A percentile compares a stretch with the other conserved stretches of the same genome.
These are phyloP conservation scores for Odonthalia washingtoniensis DNA, from an alignment of 31 red algal species.

Conservation along the genomic window DNA sequence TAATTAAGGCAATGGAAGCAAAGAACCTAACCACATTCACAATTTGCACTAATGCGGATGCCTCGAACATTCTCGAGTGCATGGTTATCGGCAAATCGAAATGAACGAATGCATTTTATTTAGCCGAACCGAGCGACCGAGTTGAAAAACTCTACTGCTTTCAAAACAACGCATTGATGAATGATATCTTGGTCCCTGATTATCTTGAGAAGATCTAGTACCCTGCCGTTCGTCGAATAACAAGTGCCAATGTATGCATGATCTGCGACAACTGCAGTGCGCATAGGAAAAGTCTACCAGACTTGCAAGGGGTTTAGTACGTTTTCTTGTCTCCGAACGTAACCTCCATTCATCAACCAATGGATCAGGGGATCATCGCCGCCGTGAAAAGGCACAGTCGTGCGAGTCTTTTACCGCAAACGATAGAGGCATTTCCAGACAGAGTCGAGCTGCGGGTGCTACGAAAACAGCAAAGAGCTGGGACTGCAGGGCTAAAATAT, in stretches of 20 bases:
- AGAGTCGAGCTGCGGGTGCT: not conserved
- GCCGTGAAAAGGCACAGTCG: constrained; percentile 11
- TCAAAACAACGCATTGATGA: constrained; percentile 31
- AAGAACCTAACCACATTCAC: constrained; percentile 19
- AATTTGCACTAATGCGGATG: constrained; percentile 31
- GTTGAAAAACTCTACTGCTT: constrained; percentile 8
- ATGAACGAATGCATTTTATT: not conserved
- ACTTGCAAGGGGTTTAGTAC: not conserved
- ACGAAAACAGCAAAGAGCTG: not conserved
- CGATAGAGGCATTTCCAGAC: not conserved
- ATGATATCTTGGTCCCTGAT: constrained; percentile 7
- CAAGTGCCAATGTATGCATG: constrained; percentile 6
- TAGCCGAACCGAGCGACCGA: constrained; percentile 1
- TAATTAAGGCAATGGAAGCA: constrained; percentile 8
- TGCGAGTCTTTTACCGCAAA: not conserved
- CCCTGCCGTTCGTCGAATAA: not conserved
- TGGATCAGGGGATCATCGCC: constrained; percentile 57
- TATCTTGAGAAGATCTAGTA: constrained; percentile 26
- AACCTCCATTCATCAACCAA: constrained; percentile 39
- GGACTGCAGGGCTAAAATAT: constrained; percentile 15
- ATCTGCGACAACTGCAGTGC: no score
- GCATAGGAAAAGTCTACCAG: not conserved
- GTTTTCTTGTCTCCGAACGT: constrained; percentile 33
- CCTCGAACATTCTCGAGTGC: constrained; percentile 9
- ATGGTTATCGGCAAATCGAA: constrained; percentile 26